Percentiles rank a stretch among this genome's conserved stretches.
Conservation (phyloP, 139 green algal genomes). For the Chlorella sp. region DNA sequence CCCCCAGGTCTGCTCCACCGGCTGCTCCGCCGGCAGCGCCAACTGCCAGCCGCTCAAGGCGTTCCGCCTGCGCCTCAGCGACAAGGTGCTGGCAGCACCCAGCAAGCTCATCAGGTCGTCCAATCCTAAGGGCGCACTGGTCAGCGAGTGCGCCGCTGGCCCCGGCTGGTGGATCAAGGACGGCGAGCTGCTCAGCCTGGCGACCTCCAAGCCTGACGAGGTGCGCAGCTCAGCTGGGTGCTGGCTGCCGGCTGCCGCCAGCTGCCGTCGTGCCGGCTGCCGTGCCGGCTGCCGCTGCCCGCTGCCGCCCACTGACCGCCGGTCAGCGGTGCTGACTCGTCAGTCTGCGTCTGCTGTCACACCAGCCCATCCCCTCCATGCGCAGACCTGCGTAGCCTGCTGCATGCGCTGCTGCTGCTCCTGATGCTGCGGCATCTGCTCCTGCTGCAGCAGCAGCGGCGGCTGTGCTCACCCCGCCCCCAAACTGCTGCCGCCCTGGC, state of each 20-base stretch:
- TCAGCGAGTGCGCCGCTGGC: neutral
- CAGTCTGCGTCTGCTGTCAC: too few relatives aligned
- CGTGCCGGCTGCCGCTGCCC: too few relatives aligned
- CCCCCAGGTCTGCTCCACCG: constrained; percentile 21
- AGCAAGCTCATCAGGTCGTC: neutral
- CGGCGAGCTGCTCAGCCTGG: neutral
- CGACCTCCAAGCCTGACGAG: neutral
- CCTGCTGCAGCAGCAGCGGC: too few relatives aligned
- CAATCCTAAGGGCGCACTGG: neutral
- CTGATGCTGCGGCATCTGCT: too few relatives aligned
- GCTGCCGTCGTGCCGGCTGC: neutral
- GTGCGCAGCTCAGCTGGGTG: neutral
- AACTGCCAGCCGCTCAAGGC: constrained; percentile 14
- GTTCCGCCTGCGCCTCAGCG: constrained; percentile 22
- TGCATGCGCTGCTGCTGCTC: too few relatives aligned
- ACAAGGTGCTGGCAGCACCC: constrained; percentile 6
- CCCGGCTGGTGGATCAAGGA: constrained; percentile 9
- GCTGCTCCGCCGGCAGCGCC: neutral
- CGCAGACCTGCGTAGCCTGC: too few relatives aligned
- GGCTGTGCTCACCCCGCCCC: too few relatives aligned
- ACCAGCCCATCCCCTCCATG: too few relatives aligned
- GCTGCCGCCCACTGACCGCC: too few relatives aligned
- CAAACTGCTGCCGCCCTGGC: neutral
- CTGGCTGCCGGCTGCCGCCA: neutral
- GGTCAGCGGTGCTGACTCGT: too few relatives aligned